Conservation (phyloP, 2,329 filamentous ascomycete species). For the Penicillium sp. region DNA sequence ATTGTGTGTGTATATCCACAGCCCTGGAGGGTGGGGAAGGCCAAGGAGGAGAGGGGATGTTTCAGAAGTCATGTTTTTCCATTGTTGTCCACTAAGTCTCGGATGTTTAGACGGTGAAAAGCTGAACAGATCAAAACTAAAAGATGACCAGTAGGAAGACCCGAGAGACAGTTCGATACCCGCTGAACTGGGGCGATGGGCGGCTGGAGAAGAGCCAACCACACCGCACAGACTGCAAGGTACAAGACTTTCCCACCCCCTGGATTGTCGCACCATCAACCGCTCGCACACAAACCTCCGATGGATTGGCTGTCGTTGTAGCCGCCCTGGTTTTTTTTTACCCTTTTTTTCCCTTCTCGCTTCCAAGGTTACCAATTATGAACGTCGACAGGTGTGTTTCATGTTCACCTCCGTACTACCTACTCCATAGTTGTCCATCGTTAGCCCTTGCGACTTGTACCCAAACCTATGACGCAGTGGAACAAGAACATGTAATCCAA, state of each 20-base stretch:
- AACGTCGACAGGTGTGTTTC: neutral
- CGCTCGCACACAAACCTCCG: constrained; percentile 6
- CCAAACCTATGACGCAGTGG: constrained; percentile 11
- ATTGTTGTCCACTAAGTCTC: neutral
- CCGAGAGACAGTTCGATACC: constrained; percentile 12
- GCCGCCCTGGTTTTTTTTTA: constrained; percentile 1
- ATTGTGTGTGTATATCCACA: constrained; percentile 2
- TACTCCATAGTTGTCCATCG: neutral
- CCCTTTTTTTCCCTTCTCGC: constrained; percentile 7
- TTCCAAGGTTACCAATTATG: constrained; percentile 14
- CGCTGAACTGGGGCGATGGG: constrained; percentile 11
- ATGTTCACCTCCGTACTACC: neutral
- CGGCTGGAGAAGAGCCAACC: constrained; percentile 23
- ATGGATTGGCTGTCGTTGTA: constrained; percentile 16
- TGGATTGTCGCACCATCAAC: constrained; percentile 21
- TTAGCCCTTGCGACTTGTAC: constrained; percentile 13
- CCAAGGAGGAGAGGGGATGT: constrained; percentile 17
- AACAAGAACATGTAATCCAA: neutral
- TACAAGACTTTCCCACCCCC: constrained; percentile 9
- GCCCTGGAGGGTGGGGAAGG: constrained; percentile 7
- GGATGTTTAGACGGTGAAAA: neutral
- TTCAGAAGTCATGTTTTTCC: constrained; percentile 9
- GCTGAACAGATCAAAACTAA: neutral
- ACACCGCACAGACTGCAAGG: constrained; percentile 15
- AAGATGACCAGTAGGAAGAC: constrained; percentile 15